Evolutionary conservation across 176 grass and related monocot species (phyloP), one percentile per base, ranked within the genome.

Genomic region (Carex kokanica): DNA sequence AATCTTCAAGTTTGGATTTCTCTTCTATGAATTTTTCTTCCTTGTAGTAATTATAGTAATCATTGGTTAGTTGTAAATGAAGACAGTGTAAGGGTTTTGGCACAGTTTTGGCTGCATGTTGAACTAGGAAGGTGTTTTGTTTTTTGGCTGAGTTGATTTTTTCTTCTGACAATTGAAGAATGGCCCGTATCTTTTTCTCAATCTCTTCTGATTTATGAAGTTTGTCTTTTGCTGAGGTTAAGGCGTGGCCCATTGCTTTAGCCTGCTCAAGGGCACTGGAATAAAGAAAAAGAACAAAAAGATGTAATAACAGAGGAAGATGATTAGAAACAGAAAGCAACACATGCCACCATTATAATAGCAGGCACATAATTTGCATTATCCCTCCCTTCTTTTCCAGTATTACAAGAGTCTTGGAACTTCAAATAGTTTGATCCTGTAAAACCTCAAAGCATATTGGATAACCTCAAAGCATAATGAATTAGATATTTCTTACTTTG

Each of bases 101-200:
- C 11, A 95, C 75, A 3, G 93, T 98, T 87, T 98, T 98, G 59
- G 96, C 95, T 67, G 95, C 96, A 91, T 95, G 89, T 78, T 98
- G 96, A 65, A 98, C 96, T 78, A 98, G 83, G 78, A 98, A 98
- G 54, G 96, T 90, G 64, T 91, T 98, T 7, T 98, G 93, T 79
- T 95, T 95, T 88, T 93, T 98, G 12, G 88, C 88, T 18, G 84
- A 65, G 66, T 89, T 86, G 12, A 93, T 95, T 82, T 88, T 89
- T 85, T 91, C 84, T 88, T 99, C 96, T 6, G 86, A 84, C 8
- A 87, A 91, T 82, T 95, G 96, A 83, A 95, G 71, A 91, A 99
- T 95, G 64, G 78, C 83, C 69, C 91, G 87, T 53, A 99, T 87
- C 84, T 87, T 90, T 90, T 86, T 93, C 13, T 89, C 87, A 59